These are phyloP conservation scores for Didymella arachidicola DNA, from an alignment of 2,329 filamentous ascomycete species.

Conservation along the genomic window DNA sequence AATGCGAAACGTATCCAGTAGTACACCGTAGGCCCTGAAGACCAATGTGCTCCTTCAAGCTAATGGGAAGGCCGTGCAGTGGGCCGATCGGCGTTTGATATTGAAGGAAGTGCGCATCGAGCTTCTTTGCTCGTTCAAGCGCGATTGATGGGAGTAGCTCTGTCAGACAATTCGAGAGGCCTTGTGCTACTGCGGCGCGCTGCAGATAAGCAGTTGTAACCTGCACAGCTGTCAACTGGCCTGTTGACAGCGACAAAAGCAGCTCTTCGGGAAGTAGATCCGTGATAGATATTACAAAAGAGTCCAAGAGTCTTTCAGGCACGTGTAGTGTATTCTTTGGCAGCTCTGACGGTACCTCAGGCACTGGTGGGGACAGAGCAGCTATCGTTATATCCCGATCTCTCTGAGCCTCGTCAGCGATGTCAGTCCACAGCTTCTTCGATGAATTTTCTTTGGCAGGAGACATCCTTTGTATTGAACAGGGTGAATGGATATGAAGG, in stretches of 20 bases:
- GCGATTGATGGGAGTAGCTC: slow-evolving; percentile 46
- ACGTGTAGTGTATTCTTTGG: slow-evolving; percentile 33
- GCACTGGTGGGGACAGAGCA: slow-evolving; percentile 26
- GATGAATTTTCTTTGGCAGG: slow-evolving; percentile 10
- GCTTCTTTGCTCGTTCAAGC: slow-evolving; percentile 49
- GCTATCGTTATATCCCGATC: slow-evolving; percentile 38
- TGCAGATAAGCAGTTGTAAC: slow-evolving; percentile 41
- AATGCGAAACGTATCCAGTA: slow-evolving; percentile 60
- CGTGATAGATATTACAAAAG: slow-evolving; percentile 29
- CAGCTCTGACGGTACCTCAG: slow-evolving; percentile 30
- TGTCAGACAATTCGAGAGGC: slow-evolving; percentile 35
- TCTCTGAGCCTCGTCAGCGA: slow-evolving; percentile 38
- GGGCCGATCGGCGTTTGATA: slow-evolving; percentile 53
- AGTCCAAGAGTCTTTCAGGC: slow-evolving; percentile 28
- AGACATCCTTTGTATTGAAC: not conserved
- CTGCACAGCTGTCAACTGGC: slow-evolving; percentile 32
- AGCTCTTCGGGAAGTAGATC: slow-evolving; percentile 32
- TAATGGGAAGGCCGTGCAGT: slow-evolving; percentile 62
- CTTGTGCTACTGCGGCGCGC: slow-evolving; percentile 38
- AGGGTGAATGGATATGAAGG: too few species aligned
- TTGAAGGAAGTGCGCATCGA: slow-evolving; percentile 52
- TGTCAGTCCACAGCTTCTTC: slow-evolving; percentile 33
- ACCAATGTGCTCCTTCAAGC: slow-evolving; percentile 61
- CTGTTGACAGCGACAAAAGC: slow-evolving; percentile 24
- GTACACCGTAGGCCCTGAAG: slow-evolving; percentile 60